Conservation (phyloP, 805 yeast genomes). For the Zygosaccharomyces bailii region DNA sequence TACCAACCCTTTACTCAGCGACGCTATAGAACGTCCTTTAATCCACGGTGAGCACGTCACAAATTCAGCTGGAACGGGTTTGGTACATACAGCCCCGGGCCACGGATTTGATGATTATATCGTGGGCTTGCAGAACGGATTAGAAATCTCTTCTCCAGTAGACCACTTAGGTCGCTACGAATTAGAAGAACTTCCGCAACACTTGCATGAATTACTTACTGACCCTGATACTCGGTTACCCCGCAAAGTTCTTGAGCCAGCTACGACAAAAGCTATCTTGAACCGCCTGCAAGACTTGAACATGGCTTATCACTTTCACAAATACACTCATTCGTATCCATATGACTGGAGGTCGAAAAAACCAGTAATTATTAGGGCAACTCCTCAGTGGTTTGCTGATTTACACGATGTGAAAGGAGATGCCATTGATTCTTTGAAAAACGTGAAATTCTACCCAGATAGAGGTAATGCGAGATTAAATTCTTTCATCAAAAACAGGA, state of each 20-base stretch:
- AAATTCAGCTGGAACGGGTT: constrained; percentile 81
- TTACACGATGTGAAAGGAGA: constrained; percentile 64
- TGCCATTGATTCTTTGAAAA: constrained; percentile 56
- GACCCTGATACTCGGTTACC: constrained; percentile 15
- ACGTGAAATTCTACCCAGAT: constrained; percentile 71
- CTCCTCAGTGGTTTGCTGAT: constrained; percentile 96
- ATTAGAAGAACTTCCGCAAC: constrained; percentile 40
- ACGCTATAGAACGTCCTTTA: constrained; percentile 48
- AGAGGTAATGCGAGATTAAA: constrained; percentile 66
- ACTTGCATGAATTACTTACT: constrained; percentile 14
- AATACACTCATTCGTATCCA: constrained; percentile 80
- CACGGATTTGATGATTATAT: constrained; percentile 94
- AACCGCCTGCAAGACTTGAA: constrained; percentile 39
- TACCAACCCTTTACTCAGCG: constrained; percentile 49
- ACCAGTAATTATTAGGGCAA: constrained; percentile 91
- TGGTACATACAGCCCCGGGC: constrained; percentile 97
- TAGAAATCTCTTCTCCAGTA: constrained; percentile 72
- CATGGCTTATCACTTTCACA: constrained; percentile 47
- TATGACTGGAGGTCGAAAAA: constrained; percentile 96
- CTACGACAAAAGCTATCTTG: constrained; percentile 51
- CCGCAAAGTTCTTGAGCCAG: constrained; percentile 52
- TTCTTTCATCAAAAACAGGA: constrained; percentile 71
- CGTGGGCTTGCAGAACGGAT: constrained; percentile 54
- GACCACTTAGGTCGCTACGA: constrained; percentile 70
- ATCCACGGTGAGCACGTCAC: constrained; percentile 81